A percentile compares a stretch with the other conserved stretches of the same genome.
phyloP scores from a whole-genome alignment of 2,329 filamentous ascomycete species.

The Penicillium paneum region DNA sequence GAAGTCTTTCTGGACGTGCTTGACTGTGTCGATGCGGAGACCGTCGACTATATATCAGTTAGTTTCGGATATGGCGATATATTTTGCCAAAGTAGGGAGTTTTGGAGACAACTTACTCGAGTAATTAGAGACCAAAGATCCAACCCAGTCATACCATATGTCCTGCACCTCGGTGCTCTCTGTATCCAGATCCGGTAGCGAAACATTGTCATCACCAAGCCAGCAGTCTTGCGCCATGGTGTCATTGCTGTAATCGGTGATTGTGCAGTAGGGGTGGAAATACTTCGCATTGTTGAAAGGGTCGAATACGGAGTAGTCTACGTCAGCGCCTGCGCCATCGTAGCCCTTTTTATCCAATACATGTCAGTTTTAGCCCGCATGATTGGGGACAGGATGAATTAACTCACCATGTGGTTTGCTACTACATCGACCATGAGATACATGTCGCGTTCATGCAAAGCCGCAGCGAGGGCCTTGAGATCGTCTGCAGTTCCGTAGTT shows the following conservation, averaged over 20 bases:
- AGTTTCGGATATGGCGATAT: not conserved
- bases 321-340: slow-evolving; percentile 44
- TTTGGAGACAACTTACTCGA: slow-evolving; percentile 47
- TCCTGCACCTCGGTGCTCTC: slow-evolving; percentile 48
- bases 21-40: slow-evolving; percentile 51
- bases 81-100: not conserved
- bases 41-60: slow-evolving; percentile 44
- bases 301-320: slow-evolving; percentile 54
- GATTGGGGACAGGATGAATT: not conserved
- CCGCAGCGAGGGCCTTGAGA: slow-evolving; percentile 55
- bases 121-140: slow-evolving; percentile 28
- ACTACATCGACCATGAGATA: slow-evolving; percentile 62
- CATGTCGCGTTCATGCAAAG: slow-evolving; percentile 56
- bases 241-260: slow-evolving; percentile 53
- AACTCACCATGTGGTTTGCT: slow-evolving; percentile 20
- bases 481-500: slow-evolving; percentile 60
- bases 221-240: slow-evolving; percentile 50
- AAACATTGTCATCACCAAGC: slow-evolving; percentile 53
- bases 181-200: slow-evolving; percentile 62
- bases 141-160: slow-evolving; percentile 59
- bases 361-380: not conserved
- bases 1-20: slow-evolving; percentile 49
- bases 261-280: slow-evolving; percentile 59
- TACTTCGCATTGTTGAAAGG: slow-evolving; percentile 57
- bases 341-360: slow-evolving; percentile 39